phyloP scores from a whole-genome alignment of 1,139 yeast genomes.

The Debaryomycetaceae sp. region DNA sequence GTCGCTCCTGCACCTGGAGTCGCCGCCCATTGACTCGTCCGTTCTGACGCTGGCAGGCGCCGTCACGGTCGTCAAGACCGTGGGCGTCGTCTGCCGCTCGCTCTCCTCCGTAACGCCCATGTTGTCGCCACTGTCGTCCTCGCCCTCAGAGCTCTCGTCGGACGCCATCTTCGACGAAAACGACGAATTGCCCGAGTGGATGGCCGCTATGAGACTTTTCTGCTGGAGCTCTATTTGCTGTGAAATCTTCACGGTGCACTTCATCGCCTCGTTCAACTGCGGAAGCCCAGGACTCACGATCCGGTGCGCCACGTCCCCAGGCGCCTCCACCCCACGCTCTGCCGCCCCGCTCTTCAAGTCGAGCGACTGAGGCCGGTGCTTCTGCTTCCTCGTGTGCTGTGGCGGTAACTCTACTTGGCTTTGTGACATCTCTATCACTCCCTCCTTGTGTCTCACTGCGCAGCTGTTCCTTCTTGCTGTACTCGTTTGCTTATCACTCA shows the following conservation, averaged over 20 bases:
- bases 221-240: slow-evolving; percentile 49
- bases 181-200: slow-evolving; percentile 14
- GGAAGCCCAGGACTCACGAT: slow-evolving; percentile 50
- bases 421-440: slow-evolving; percentile 11
- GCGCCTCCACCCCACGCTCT: slow-evolving; percentile 4
- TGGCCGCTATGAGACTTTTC: slow-evolving; percentile 41
- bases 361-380: slow-evolving; percentile 25
- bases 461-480: background rate
- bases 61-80: background rate
- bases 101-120: background rate
- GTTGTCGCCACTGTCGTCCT: background rate
- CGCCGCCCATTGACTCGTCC: background rate
- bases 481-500: background rate
- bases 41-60: background rate
- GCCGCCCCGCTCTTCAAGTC: slow-evolving; percentile 8
- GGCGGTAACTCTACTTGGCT: slow-evolving; percentile 15
- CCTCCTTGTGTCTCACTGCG: background rate
- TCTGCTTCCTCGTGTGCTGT: slow-evolving; percentile 7
- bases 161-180: background rate
- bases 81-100: background rate
- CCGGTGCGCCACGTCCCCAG: slow-evolving; percentile 30
- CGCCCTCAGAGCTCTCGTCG: background rate
- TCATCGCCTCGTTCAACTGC: slow-evolving; percentile 44
- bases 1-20: background rate
- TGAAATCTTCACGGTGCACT: slow-evolving; percentile 42